Evolutionary conservation across 116 monocot species (phyloP), one percentile per base, ranked within the genome.

Genomic region (Iris pallida): DNA sequence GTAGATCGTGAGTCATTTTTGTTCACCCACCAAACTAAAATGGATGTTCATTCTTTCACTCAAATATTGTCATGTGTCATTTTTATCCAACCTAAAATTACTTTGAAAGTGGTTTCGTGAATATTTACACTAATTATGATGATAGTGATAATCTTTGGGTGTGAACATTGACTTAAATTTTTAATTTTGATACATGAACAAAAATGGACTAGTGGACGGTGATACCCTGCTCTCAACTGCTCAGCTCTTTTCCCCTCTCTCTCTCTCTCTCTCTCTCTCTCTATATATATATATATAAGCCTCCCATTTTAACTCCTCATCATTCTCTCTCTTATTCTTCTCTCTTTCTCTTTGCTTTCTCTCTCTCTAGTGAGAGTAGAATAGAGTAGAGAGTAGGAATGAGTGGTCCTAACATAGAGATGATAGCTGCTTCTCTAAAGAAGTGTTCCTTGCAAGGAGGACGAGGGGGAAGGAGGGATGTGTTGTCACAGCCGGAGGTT

Each of bases 341-440:
- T 53, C 61, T 64, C 47, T 51, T 30, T 64, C 7, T 6, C 17
- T 8, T 17, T 60, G 51, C 8, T 16, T 42, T n/a, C 52, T 3
- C 64, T 0, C 8, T 30, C 17, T 66, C 53, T 4, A 55, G 54
- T 47, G 9, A 8, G 20, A 20, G 1, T 8, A 4, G 13, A 14
- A 44, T 16, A 15, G 3, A 10, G 60, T 13, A 14, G 62, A n/a
- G n/a, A n/a, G n/a, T n/a, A n/a, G n/a, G n/a, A 49, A 82, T 82
- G 82, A 64, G 53, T 69, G 73, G 65, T 30, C 73, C 77, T 1
- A 77, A 66, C 77, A 73, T 82, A 5, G 77, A 82, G 64, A 73
- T 73, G 69, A 82, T 82, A 16, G 73, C 77, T 1, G 70, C 73
- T 13, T 77, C 77, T 7, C 74, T 82, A 6, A 68, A 69, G 66